phyloP scores from a whole-genome alignment of 352 stramenopile genomes.

The Pythium utonaiense region DNA sequence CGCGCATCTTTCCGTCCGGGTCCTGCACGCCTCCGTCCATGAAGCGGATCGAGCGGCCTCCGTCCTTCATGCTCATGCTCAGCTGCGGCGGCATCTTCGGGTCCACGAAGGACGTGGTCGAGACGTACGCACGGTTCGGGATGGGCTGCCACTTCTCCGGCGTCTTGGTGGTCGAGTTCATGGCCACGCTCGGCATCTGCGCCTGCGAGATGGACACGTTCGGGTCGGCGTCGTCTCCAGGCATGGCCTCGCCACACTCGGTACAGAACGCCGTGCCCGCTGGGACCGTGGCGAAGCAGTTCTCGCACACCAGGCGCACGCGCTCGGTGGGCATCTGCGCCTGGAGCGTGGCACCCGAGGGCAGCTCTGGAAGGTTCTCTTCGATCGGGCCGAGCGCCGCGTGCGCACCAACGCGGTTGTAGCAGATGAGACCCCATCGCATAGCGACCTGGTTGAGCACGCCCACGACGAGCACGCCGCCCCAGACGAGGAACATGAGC shows the following conservation, averaged over 20 bases:
- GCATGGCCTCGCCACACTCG: constrained; percentile 86
- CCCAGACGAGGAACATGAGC: constrained; percentile 84
- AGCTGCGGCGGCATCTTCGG: constrained; percentile 77
- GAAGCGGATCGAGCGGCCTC: constrained; percentile 78
- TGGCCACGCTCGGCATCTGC: constrained; percentile 80
- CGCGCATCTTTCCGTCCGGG: constrained; percentile 78
- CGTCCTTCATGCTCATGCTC: constrained; percentile 55
- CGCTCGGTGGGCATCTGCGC: constrained; percentile 53
- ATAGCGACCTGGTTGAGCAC: constrained; percentile 78
- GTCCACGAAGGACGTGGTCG: constrained; percentile 86
- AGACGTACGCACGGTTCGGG: constrained; percentile 80
- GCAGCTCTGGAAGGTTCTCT: constrained; percentile 73
- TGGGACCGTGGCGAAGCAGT: constrained; percentile 85
- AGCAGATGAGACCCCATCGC: constrained; percentile 87
- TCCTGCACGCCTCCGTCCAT: constrained; percentile 84
- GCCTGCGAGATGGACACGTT: constrained; percentile 87
- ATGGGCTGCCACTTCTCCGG: constrained; percentile 84
- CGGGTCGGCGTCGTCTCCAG: constrained; percentile 58
- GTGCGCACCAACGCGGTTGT: constrained; percentile 83
- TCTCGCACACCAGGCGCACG: constrained; percentile 85
- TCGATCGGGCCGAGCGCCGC: constrained; percentile 59
- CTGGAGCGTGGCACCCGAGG: constrained; percentile 55
- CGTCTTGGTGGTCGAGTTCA: constrained; percentile 73
- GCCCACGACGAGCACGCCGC: constrained; percentile 50
- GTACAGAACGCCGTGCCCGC: constrained; percentile 85